Conservation (phyloP, 192 early-diverging fungal species). For the Haplosporangium gracile region DNA sequence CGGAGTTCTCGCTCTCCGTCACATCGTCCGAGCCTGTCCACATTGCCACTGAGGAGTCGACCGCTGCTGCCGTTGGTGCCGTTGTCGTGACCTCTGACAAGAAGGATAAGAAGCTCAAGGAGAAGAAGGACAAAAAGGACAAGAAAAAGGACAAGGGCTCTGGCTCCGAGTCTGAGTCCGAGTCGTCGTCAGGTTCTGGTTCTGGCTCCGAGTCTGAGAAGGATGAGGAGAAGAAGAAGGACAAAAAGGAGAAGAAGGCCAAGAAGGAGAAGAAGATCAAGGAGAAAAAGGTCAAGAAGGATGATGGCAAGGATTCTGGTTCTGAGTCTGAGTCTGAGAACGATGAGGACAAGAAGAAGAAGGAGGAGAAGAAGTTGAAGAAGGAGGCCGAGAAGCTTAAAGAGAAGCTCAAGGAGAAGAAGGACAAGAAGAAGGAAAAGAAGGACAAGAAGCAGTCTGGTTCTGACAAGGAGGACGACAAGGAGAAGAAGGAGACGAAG, state of each 20-base stretch:
- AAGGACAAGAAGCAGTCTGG: background rate
- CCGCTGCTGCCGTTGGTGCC: background rate
- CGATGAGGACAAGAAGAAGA: conserved; percentile 7
- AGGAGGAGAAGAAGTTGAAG: conserved; percentile 12
- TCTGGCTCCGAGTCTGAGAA: background rate
- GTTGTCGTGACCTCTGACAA: background rate
- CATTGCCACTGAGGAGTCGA: background rate
- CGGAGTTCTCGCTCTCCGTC: conserved; percentile 19
- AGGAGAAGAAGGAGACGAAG: conserved; percentile 18
- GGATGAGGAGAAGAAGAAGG: conserved; percentile 15
- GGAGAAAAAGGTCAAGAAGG: background rate
- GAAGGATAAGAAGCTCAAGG: background rate
- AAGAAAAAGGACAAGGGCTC: conserved; percentile 12
- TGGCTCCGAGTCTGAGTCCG: background rate
- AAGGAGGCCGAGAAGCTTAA: conserved; percentile 11
- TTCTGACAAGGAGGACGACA: conserved; percentile 7
- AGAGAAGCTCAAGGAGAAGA: conserved; percentile 12
- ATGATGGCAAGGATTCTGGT: background rate
- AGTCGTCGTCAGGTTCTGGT: background rate
- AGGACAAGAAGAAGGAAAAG: conserved; percentile 6
- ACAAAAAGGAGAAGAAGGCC: conserved; percentile 13
- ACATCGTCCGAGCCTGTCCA: conserved; percentile 10
- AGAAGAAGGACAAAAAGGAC: conserved; percentile 13
- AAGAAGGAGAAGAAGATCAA: background rate
- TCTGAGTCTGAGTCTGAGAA: background rate